phyloP scores from a whole-genome alignment of 2,329 filamentous ascomycete genomes.

The Stemphylium vesicarium region DNA sequence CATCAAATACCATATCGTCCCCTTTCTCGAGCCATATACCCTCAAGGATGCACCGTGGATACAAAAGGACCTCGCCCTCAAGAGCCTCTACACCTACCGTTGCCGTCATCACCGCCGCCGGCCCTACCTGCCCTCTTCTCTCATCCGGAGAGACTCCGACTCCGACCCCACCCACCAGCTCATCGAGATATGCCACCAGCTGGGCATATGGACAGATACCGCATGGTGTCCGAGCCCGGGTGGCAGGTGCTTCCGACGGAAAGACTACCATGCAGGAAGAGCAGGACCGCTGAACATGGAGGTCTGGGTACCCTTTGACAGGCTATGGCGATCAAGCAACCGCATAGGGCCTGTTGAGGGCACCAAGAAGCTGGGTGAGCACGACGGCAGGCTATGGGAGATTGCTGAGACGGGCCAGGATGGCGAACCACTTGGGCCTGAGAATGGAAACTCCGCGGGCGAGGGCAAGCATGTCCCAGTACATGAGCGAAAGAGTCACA shows the following conservation, averaged over 20 bases:
- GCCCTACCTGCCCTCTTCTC: conserved; percentile 63
- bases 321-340: conserved; percentile 65
- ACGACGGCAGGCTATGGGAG: conserved; percentile 63
- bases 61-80: conserved; percentile 59
- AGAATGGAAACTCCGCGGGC: conserved; percentile 51
- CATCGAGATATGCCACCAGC: conserved; percentile 63
- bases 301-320: conserved; percentile 68
- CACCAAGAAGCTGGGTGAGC: conserved; percentile 39
- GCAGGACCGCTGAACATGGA: conserved; percentile 62
- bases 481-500: conserved; percentile 62
- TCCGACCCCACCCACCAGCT: conserved; percentile 67
- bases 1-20: conserved; percentile 68
- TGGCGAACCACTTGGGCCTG: conserved; percentile 62
- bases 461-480: conserved; percentile 62
- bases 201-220: conserved; percentile 67
- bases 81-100: conserved; percentile 66
- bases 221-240: conserved; percentile 67
- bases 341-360: conserved; percentile 58
- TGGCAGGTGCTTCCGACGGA: conserved; percentile 61
- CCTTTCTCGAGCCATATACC: conserved; percentile 57
- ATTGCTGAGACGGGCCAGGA: conserved; percentile 60
- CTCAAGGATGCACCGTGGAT: conserved; percentile 52
- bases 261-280: conserved; percentile 63
- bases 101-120: conserved; percentile 67
- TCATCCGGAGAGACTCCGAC: conserved; percentile 63